Percentiles rank a stretch among this genome's conserved stretches.
phyloP scores from a whole-genome alignment of 164 flowering plant species.

The Piper betle region DNA sequence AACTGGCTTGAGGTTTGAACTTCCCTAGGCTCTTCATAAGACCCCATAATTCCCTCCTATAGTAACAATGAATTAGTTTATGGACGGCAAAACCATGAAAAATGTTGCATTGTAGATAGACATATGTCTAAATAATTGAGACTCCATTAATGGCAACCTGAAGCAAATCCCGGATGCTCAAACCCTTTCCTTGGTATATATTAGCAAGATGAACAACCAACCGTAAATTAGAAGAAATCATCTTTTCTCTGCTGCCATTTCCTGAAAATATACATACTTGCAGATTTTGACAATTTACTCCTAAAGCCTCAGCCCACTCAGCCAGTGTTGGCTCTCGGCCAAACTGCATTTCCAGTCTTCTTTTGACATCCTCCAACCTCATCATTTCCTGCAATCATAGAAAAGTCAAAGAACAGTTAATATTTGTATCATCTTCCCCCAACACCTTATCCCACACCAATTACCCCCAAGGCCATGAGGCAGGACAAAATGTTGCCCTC shows the following conservation, averaged over 20 bases:
- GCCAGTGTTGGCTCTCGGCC: constrained; percentile 67
- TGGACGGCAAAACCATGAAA: not conserved
- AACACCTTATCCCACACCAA: too few relatives aligned
- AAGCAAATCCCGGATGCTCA: constrained; percentile 65
- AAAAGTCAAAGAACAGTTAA: too few relatives aligned
- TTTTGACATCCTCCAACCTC: constrained; percentile 54
- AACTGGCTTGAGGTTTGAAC: constrained; percentile 77
- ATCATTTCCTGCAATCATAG: constrained; percentile 54
- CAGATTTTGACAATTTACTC: constrained; percentile 44
- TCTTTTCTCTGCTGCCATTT: constrained; percentile 49
- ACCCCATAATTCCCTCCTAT: constrained; percentile 88
- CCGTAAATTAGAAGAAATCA: constrained; percentile 67
- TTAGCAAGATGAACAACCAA: constrained; percentile 90
- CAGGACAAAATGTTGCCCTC: too few relatives aligned
- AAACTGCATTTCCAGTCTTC: constrained; percentile 48
- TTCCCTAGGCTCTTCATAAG: constrained; percentile 81
- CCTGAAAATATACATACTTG: constrained; percentile 40
- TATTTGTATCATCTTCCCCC: too few relatives aligned
- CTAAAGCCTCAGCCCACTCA: constrained; percentile 84
- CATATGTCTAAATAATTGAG: not conserved
- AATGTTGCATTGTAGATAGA: too few relatives aligned
- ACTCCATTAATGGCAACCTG: constrained; percentile 39
- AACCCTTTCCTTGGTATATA: constrained; percentile 64
- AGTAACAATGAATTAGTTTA: constrained; percentile 2
- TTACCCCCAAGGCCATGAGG: too few relatives aligned